Base-by-base conservation (phyloP, 345 rosid genomes). In the Populus deltoides region DNA sequence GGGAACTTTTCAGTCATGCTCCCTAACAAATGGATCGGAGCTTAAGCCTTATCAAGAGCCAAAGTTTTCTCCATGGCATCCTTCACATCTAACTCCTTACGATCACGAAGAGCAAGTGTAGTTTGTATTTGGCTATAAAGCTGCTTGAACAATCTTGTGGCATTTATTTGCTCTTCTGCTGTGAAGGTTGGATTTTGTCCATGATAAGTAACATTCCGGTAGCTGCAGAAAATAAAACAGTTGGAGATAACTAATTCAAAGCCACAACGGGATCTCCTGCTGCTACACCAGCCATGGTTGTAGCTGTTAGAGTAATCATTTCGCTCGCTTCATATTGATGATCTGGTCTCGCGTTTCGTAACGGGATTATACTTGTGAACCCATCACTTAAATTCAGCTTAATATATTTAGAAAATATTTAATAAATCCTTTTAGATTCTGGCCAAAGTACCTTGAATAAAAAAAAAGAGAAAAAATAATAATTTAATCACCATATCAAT, bases 251-350 rank as follows among this genome's bases (percentile, higher is more conserved):
- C 78, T n/a, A n/a, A n/a, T 87, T 87, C 80, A 88, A 75, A 0
- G 88, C 86, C 39, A 80, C 49, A 43, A 86, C 57, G 2, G 89
- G 74, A 72, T 70, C 89, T 6, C 80, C 69, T 0, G 86, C 82
- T 0, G 92, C 86, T 39, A 88, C 47, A 12, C 91, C 96, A 1
- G 88, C 85, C 88, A 89, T 89, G 38, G 88, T 77, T 20, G 90
- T 80, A 12, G 91, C 93, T 0, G 92, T 76, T 47, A 92, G 89
- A 57, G 91, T 88, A 49, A 90, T 90, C 89, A 86, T 87, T 83
- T 90, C 90, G 73, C 61, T 24, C 39, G 53, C 35, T 72, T 77
- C 78, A 70, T 63, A 63, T 71, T 41, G 45, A 9, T 18, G 3
- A 75, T 11, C 27, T 57, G 0, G 1, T 36, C 24, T 25, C n/a